Evolutionary conservation across 2,329 filamentous ascomycete genomes (phyloP).

Genomic region (Alternaria arborescens): DNA sequence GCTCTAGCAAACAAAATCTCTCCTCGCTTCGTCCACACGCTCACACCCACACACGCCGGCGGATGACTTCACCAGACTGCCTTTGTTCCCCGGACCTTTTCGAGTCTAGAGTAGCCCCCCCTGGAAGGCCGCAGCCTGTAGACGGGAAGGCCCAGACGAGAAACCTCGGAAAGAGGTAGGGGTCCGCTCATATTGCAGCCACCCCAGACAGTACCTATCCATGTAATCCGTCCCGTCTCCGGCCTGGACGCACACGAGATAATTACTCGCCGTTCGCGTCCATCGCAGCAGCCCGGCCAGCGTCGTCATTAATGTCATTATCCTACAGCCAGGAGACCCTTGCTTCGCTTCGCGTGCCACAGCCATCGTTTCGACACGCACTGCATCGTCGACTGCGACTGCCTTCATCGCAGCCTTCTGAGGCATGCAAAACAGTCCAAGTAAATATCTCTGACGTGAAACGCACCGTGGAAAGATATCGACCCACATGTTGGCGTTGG

Average conservation of each 20-base stretch:
- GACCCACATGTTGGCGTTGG: slow-evolving; percentile 33
- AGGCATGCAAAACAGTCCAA: slow-evolving; percentile 24
- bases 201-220: slow-evolving; percentile 7
- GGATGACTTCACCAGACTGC: slow-evolving; percentile 1
- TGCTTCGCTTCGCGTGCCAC: slow-evolving; percentile 10
- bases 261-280: slow-evolving; percentile 6
- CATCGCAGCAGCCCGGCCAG: not conserved
- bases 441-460: slow-evolving; percentile 27
- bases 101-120: slow-evolving; percentile 21
- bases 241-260: slow-evolving; percentile 7
- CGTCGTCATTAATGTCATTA: not conserved
- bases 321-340: slow-evolving; percentile 4
- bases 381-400: not conserved
- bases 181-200: slow-evolving; percentile 10
- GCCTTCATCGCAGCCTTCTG: slow-evolving; percentile 10
- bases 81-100: slow-evolving; percentile 19
- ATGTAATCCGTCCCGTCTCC: slow-evolving; percentile 13
- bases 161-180: slow-evolving; percentile 17
- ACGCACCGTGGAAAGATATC: slow-evolving; percentile 20
- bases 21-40: not conserved
- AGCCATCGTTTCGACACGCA: slow-evolving; percentile 12
- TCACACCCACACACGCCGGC: no score
- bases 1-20: not conserved
- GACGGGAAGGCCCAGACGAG: slow-evolving; percentile 28
- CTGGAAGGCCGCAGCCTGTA: slow-evolving; percentile 28